Conservation (phyloP, 495 filamentous ascomycete species). For the Penicillium ochrochloron region DNA sequence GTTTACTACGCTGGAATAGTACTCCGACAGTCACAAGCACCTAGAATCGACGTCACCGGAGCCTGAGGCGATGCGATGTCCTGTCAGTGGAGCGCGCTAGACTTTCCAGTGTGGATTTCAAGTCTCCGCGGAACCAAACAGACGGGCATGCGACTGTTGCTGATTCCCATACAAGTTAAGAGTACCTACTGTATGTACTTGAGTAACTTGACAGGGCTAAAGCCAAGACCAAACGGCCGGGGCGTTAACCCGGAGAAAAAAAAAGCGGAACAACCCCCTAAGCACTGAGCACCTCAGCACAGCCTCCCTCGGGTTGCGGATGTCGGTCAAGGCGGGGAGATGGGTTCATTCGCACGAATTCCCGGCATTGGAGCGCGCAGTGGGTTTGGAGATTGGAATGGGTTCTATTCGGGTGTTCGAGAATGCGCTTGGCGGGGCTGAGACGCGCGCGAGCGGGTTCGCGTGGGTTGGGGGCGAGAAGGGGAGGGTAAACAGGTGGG, state of each 20-base stretch:
- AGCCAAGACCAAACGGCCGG: constrained; percentile 1
- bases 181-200: neutral
- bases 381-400: neutral
- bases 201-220: neutral
- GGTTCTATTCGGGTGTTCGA: neutral
- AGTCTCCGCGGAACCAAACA: constrained; percentile 5
- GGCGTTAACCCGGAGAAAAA: constrained; percentile 6
- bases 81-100: constrained; percentile 2
- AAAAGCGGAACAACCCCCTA: neutral
- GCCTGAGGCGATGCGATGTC: neutral
- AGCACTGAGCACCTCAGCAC: constrained; percentile 1
- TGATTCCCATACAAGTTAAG: neutral
- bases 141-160: neutral
- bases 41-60: neutral
- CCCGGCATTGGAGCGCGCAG: neutral
- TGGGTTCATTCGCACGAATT: neutral
- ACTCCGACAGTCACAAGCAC: neutral
- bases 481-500: neutral
- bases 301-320: neutral
- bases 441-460: constrained; percentile 15
- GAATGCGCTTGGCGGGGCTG: constrained; percentile 18
- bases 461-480: constrained; percentile 5
- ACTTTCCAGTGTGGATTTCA: neutral
- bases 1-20: neutral
- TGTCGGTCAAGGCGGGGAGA: neutral